Conservation (phyloP, 352 stramenopile species). For the Phytophthora ohioensis region DNA sequence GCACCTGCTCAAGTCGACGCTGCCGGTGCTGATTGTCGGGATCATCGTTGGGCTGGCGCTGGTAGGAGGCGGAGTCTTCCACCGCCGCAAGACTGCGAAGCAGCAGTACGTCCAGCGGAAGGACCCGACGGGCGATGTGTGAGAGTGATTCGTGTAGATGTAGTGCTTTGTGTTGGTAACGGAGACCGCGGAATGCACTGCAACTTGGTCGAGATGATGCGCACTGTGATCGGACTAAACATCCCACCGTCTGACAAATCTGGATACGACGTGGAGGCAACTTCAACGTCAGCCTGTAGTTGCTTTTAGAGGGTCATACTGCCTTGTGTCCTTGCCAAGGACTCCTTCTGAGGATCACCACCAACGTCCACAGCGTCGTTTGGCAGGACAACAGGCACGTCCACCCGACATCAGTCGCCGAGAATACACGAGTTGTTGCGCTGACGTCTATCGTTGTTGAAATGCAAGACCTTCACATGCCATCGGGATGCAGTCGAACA, state of each 20-base stretch:
- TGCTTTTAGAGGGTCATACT: neutral
- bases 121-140: slow-evolving; percentile 25
- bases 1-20: slow-evolving; percentile 45
- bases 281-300: slow-evolving; percentile 1
- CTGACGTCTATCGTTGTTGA: no score
- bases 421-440: no score
- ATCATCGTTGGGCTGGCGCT: slow-evolving; percentile 48
- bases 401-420: no score
- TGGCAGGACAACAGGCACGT: no score
- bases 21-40: slow-evolving; percentile 62
- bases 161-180: slow-evolving; percentile 3
- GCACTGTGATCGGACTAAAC: slow-evolving; percentile 1
- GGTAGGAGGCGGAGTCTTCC: slow-evolving; percentile 45
- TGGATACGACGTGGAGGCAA: neutral
- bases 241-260: slow-evolving; percentile 9
- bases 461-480: no score
- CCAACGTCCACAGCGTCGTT: no score
- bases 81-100: slow-evolving; percentile 48
- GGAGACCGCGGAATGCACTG: slow-evolving; percentile 10
- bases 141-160: neutral
- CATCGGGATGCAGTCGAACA: no score
- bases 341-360: no score
- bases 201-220: slow-evolving; percentile 4
- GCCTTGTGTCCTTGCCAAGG: no score
- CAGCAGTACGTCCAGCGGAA: slow-evolving; percentile 30